These are phyloP conservation scores for Backusella australiensis DNA, from an alignment of 192 early-diverging fungal species.

Conservation along the genomic window DNA sequence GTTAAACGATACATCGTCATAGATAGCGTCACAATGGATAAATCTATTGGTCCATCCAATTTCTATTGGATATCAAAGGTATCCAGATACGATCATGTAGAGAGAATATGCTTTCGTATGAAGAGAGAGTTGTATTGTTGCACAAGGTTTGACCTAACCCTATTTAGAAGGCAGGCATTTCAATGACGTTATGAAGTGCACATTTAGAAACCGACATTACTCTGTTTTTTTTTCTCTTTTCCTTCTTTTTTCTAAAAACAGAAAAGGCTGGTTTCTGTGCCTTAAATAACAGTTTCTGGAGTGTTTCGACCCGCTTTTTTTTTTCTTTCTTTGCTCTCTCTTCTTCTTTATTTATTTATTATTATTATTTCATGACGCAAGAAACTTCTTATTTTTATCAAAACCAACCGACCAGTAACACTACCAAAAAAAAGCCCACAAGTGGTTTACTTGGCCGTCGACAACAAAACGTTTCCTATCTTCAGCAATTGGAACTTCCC, in stretches of 20 bases:
- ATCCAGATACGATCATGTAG: constrained; percentile 3
- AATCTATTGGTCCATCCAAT: not conserved
- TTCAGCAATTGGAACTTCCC: constrained; percentile 16
- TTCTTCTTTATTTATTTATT: not conserved
- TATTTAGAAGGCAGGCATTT: constrained; percentile 9
- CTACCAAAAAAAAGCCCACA: not conserved
- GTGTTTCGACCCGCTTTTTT: not conserved
- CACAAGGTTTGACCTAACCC: not conserved
- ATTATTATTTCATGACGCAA: constrained; percentile 3
- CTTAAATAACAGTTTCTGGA: constrained; percentile 8
- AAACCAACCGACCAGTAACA: not conserved
- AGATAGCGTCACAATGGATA: constrained; percentile 14
- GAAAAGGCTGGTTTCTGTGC: constrained; percentile 10
- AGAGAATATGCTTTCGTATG: not conserved
- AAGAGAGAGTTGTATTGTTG: not conserved
- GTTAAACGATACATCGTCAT: constrained; percentile 3
- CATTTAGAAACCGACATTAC: constrained; percentile 9
- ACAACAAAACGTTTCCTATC: not conserved
- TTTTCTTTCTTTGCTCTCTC: not conserved
- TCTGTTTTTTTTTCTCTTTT: not conserved
- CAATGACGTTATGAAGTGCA: constrained; percentile 12
- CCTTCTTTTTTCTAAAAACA: constrained; percentile 14
- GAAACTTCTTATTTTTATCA: not conserved
- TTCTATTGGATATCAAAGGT: not conserved
- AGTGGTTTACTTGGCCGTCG: constrained; percentile 7